Evolutionary conservation across 805 yeast species (phyloP).

Genomic region (Yamadazyma tumulicola): DNA sequence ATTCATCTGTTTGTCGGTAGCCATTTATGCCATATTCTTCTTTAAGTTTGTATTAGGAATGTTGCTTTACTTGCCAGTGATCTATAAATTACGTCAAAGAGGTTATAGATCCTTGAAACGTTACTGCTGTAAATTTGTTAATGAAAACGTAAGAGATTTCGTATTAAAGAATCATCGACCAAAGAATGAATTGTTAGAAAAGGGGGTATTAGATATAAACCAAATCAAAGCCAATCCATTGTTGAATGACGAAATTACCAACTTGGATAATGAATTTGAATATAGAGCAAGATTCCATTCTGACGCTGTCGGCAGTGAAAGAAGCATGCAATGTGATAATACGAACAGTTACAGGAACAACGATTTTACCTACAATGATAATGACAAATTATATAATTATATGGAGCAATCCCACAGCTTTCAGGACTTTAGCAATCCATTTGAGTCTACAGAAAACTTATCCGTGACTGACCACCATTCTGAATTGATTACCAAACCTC

Average conservation of each 20-base stretch:
- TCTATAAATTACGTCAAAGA: slow-evolving; percentile 36
- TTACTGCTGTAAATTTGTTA: slow-evolving; percentile 59
- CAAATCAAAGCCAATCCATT: slow-evolving; percentile 28
- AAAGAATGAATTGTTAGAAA: slow-evolving; percentile 26
- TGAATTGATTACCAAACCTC: no score
- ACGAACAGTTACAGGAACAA: slow-evolving; percentile 1
- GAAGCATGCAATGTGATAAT: neutral
- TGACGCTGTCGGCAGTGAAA: neutral
- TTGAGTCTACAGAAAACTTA: no score
- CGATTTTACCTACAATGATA: slow-evolving; percentile 13
- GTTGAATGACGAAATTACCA: slow-evolving; percentile 12
- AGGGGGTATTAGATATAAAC: slow-evolving; percentile 24
- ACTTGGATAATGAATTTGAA: slow-evolving; percentile 8
- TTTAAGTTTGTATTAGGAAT: slow-evolving; percentile 53
- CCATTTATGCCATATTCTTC: slow-evolving; percentile 70
- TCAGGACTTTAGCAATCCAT: slow-evolving; percentile 12
- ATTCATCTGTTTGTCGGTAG: slow-evolving; percentile 71
- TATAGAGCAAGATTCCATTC: slow-evolving; percentile 6
- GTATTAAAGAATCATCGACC: slow-evolving; percentile 42
- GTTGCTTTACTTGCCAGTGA: slow-evolving; percentile 49
- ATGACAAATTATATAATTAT: slow-evolving; percentile 13
- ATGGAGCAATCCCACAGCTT: slow-evolving; percentile 6
- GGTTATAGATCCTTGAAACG: slow-evolving; percentile 49
- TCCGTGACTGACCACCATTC: no score
- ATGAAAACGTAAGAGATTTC: slow-evolving; percentile 51